Conservation (phyloP, 805 yeast species). For the Teunomyces panamensis region DNA sequence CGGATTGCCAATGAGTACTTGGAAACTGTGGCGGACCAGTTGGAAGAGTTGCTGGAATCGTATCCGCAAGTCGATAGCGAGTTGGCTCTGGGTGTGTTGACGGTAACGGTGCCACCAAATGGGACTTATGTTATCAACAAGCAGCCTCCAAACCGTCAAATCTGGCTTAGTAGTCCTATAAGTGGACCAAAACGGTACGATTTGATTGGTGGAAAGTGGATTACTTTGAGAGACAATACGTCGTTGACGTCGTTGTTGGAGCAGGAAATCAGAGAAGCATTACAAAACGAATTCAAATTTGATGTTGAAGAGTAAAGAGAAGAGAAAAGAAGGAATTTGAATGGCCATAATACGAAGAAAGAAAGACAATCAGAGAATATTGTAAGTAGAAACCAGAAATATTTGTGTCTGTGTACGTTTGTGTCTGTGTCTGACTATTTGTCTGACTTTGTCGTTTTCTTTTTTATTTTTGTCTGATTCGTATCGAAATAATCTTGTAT, state of each 20-base stretch:
- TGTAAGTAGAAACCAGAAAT: neutral
- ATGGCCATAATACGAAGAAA: neutral
- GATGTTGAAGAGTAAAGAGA: slow-evolving; percentile 6
- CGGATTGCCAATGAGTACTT: slow-evolving; percentile 61
- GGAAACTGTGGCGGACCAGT: slow-evolving; percentile 62
- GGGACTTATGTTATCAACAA: slow-evolving; percentile 93
- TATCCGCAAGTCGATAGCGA: slow-evolving; percentile 70
- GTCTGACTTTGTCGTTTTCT: neutral
- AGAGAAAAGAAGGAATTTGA: neutral
- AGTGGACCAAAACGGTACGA: slow-evolving; percentile 87
- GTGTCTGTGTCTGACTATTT: neutral
- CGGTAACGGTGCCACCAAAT: slow-evolving; percentile 61
- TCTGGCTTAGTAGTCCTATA: slow-evolving; percentile 92
- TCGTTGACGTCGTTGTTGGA: slow-evolving; percentile 33
- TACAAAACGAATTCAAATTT: slow-evolving; percentile 17
- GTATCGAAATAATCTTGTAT: neutral
- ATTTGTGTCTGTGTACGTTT: neutral
- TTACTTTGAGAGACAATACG: slow-evolving; percentile 63
- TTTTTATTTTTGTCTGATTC: neutral
- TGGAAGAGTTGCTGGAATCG: slow-evolving; percentile 65
- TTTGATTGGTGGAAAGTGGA: slow-evolving; percentile 71
- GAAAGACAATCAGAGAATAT: no score
- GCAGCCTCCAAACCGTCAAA: slow-evolving; percentile 96
- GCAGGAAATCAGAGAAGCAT: slow-evolving; percentile 29
- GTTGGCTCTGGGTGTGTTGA: slow-evolving; percentile 82